Base-by-base conservation (phyloP, 1,139 yeast species). In the Candida tunisiensis region DNA sequence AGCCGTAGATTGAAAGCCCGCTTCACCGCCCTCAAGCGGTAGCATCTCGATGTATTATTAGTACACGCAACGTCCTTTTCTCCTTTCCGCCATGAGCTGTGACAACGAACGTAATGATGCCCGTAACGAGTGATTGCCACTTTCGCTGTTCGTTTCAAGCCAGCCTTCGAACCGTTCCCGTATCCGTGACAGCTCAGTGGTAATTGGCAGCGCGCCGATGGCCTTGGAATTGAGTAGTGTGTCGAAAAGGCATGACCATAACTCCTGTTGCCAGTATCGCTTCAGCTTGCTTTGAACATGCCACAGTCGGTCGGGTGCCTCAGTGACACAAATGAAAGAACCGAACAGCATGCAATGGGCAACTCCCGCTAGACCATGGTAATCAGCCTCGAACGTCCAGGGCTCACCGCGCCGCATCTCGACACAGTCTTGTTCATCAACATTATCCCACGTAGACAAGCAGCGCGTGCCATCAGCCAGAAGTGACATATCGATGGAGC, bases 351-450 rank as follows among this genome's bases (percentile, higher is more conserved):
- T 49, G 0, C 74, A 62, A 42, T 83, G 91, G 2, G 80, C 55
- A 0, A 78, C 66, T 19, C 74, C 66, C 0, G 94, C 95, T 16
- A 80, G 38, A 0, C 94, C 95, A 45, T 66, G 78, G 46, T 82
- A 82, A 50, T 85, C 96, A 3, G 78, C 74, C 42, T 83, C 85
- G 43, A 64, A 80, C 3, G 69, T 65, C 93, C 93, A 85, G 0
- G 77, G 63, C 27, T 58, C 44, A 3, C 65, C 59, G 3, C 63
- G 53, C 31, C 70, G 58, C 74, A 79, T 72, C 41, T 75, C 80
- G 3, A 70, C 69, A 44, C 93, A 80, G 41, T 80, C 93, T 40
- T 74, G 88, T 29, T 62, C 60, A 41, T 74, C 82, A 2, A 73
- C 58, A 26, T 60, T 60, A 8, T 22, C 16, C 78, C 82, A 75